Base-by-base conservation (phyloP, 1,139 yeast species). In the Yamadazyma siamensis region DNA sequence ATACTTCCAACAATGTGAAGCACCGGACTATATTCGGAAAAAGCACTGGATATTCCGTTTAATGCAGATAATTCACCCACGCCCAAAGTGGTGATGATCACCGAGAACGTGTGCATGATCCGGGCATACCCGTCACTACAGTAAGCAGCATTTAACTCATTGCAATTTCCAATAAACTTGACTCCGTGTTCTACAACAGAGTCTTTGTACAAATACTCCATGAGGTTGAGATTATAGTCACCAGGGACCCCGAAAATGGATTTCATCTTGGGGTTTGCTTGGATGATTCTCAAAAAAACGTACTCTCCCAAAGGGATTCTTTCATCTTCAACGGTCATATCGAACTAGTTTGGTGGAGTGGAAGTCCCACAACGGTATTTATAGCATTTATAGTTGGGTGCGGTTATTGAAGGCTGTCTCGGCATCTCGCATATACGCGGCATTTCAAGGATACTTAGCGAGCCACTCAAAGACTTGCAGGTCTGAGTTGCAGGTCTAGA, bases 61-160 rank as follows among this genome's bases (percentile, higher is more conserved):
- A 86, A 57, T 10, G 95, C 95, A 33, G 86, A 77, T 38, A 86
- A 71, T 59, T 86, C 95, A 36, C 95, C 95, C 29, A 87, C 95
- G 34, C 95, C 95, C 56, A 69, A 83, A 12, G 86, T 78, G 23
- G 86, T 75, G 39, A 80, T 62, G 29, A 80, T 47, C 1, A 65
- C 75, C 12, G 69, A 53, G 43, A 72, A 46, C 27, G 68, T 60
- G 20, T 53, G 57, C 21, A 71, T 58, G 26, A 67, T 69, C 40
- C 84, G 73, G 13, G 85, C 77, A 49, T 81, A 84, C 13, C 89
- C 94, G 46, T 84, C 94, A 18, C 84, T 87, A 15, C 88, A 83
- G 48, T 84, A 84, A 14, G 87, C 81, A 26, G 54, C 63, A 38
- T 64, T 64, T 33, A 64, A 52, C 41, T 64, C 71, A 35, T 64